Evolutionary conservation across 1,139 yeast species (phyloP).

Genomic region (Saccharomyces hybrid): DNA sequence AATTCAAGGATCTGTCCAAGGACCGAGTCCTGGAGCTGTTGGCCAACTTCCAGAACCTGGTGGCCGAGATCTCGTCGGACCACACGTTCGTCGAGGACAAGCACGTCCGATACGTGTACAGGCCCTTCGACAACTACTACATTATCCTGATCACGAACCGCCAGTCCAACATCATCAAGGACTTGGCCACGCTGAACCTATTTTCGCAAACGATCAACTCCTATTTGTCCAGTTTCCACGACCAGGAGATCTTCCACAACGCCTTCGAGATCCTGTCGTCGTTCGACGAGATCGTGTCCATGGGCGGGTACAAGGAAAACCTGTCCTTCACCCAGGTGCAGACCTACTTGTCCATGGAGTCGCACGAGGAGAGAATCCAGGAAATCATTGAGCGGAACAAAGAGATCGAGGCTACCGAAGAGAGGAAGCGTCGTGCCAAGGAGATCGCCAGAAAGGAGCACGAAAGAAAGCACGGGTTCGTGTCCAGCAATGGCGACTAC

Average conservation of each 20-base stretch:
- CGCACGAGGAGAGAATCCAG: constrained; percentile 97
- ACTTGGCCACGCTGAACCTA: constrained; percentile 83
- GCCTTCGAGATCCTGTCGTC: constrained; percentile 88
- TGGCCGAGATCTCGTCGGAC: constrained; percentile 65
- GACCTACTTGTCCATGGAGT: constrained; percentile 93
- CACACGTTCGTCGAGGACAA: constrained; percentile 95
- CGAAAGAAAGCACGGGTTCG: constrained; percentile 45
- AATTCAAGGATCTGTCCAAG: constrained; percentile 76
- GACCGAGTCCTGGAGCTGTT: constrained; percentile 82
- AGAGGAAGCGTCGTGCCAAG: constrained; percentile 91
- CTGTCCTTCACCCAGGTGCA: constrained; percentile 74
- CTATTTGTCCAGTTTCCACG: constrained; percentile 67
- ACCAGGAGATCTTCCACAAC: constrained; percentile 71
- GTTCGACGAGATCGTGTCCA: constrained; percentile 84
- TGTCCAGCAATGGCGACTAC: constrained; percentile 13
- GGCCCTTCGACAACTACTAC: constrained; percentile 90
- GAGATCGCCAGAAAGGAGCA: constrained; percentile 87
- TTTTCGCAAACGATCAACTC: constrained; percentile 78
- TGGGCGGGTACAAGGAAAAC: constrained; percentile 88
- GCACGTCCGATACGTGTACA: constrained; percentile 86
- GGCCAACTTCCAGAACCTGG: constrained; percentile 77
- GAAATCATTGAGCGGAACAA: constrained; percentile 95
- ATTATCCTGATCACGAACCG: constrained; percentile 87
- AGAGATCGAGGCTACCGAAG: constrained; percentile 95
- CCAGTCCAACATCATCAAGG: constrained; percentile 88